Base-by-base conservation (phyloP, 108 stramenopile genomes). In the Pseudonitzschia multiseries region DNA sequence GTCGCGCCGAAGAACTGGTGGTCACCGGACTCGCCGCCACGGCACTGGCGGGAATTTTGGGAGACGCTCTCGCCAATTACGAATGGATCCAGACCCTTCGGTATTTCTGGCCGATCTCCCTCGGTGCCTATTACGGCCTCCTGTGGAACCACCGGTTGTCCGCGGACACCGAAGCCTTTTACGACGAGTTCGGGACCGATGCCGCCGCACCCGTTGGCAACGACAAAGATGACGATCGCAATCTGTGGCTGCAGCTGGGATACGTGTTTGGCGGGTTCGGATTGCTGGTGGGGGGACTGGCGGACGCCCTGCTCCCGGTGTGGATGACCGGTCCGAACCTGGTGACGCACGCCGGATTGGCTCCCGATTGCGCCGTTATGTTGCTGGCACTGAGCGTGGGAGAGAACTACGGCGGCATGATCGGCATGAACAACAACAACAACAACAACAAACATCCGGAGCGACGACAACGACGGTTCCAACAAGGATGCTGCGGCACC, bases 111-210 rank as follows among this genome's bases (percentile, higher is more conserved):
- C 77, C 77, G 4, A 67, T 80, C 36, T 53, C 36, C 46, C 71
- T 92, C 48, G 91, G 91, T 29, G 28, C 72, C 1, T 68, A 86
- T 20, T 92, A 87, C 51, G 87, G 13, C 85, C 84, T n/a, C 68
- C 81, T 18, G 59, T 77, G 32, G 86, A 87, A 68, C 85, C 88
- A 64, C 76, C 82, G 20, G 48, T 3, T n/a, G 17, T 17, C 17
- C 17, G n/a, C 3, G 20, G 50, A 51, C 8, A n/a, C n/a, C n/a
- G 50, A 17, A n/a, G n/a, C 17, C 2, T n/a, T n/a, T 9, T n/a
- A n/a, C 50, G 50, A 51, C 2, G 50, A 51, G n/a, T 51, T 8
- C n/a, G 50, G 50, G 3, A 17, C 50, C 17, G 32, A 4, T 4
- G 65, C 65, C 32, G 32, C 31, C 6, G 9, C 24, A 12, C 24